Conservation (phyloP, 345 rosid genomes). For the Eucalyptus regnans region DNA sequence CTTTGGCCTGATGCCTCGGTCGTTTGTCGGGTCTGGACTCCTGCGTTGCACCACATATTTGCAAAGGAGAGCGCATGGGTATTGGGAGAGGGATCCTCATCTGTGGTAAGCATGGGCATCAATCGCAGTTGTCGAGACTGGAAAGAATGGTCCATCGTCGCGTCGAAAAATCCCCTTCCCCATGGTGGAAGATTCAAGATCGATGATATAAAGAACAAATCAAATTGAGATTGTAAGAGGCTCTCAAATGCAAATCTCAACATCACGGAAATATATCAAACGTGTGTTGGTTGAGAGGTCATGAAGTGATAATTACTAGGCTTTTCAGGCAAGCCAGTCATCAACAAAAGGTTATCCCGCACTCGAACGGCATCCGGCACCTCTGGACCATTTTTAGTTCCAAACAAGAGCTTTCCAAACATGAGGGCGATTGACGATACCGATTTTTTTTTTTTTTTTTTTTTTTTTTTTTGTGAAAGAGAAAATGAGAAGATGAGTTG, state of each 20-base stretch:
- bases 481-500: not conserved
- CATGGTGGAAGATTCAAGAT: not conserved
- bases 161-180: not conserved
- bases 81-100: slow-evolving; percentile 61
- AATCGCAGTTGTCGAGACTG: not conserved
- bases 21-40: slow-evolving; percentile 34
- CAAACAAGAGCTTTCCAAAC: slow-evolving; percentile 70
- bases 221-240: not conserved
- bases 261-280: not conserved
- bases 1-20: slow-evolving; percentile 70
- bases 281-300: not conserved
- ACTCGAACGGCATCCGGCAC: slow-evolving; percentile 41
- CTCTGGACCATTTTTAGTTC: slow-evolving; percentile 50
- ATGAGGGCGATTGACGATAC: not conserved
- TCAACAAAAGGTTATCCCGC: slow-evolving; percentile 84
- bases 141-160: not conserved
- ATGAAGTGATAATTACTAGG: slow-evolving; percentile 21
- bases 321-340: slow-evolving; percentile 83
- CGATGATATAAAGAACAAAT: not conserved
- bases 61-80: slow-evolving; percentile 91
- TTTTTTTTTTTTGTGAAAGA: not conserved
- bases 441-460: not conserved
- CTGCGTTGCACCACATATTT: slow-evolving; percentile 66
- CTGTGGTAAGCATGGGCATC: slow-evolving; percentile 8
- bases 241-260: not conserved